Conservation (phyloP, 148 eudicot species). For the Vaccinium myrtillus region DNA sequence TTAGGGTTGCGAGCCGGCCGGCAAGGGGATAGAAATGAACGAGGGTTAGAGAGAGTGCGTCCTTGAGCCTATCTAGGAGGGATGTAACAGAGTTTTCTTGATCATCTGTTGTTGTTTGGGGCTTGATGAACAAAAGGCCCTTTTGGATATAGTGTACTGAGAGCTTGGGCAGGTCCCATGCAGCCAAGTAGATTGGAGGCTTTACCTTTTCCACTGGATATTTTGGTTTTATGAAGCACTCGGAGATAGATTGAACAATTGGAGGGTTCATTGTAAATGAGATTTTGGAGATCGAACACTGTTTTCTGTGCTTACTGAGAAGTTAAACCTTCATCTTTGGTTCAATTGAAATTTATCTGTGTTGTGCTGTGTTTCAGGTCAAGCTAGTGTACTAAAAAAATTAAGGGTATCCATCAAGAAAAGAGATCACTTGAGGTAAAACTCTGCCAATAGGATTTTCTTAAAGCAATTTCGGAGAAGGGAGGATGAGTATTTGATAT, state of each 20-base stretch:
- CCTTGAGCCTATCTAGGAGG: not conserved
- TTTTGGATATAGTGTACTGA: not conserved
- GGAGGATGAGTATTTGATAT: not conserved
- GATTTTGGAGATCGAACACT: too few species aligned
- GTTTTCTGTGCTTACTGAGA: too few species aligned
- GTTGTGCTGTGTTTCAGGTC: not conserved
- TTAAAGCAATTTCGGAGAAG: not conserved
- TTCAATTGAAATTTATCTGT: too few species aligned
- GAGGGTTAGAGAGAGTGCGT: not conserved
- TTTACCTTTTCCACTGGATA: not conserved
- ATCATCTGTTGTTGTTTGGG: not conserved
- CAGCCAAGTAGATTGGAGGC: not conserved
- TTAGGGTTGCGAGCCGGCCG: too few species aligned
- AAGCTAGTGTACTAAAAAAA: too few species aligned
- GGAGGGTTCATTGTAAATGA: not conserved
- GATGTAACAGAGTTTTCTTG: not conserved
- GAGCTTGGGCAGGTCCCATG: not conserved
- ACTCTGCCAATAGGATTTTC: not conserved
- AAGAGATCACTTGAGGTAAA: not conserved
- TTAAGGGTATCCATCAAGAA: too few species aligned
- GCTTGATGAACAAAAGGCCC: not conserved
- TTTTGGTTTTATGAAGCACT: not conserved
- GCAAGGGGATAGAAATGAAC: too few species aligned
- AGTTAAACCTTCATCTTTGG: too few species aligned
- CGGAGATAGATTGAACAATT: not conserved